Evolutionary conservation across 768 basidiomycete species (phyloP).

Genomic region (Fibroporia radiculosa): DNA sequence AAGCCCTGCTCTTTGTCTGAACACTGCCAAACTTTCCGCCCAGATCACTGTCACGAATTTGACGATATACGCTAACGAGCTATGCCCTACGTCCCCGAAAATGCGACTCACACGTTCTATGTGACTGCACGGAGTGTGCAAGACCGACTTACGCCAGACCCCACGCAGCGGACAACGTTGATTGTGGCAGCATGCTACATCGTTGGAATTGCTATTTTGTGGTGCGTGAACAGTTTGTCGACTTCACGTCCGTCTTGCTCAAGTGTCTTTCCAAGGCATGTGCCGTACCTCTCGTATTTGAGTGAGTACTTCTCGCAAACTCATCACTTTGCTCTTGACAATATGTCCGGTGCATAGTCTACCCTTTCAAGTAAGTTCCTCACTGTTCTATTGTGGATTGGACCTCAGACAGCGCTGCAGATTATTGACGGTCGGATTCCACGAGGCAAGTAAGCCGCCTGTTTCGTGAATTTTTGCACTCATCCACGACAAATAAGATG

Average conservation of each 20-base stretch:
- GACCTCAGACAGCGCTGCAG: constrained; percentile 25
- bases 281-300: constrained; percentile 63
- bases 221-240: constrained; percentile 35
- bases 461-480: too few relatives aligned
- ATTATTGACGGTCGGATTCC: constrained; percentile 81
- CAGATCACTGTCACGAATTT: too few relatives aligned
- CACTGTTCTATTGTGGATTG: not conserved
- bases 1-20: too few relatives aligned
- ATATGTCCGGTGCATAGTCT: constrained; percentile 46
- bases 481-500: too few relatives aligned
- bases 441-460: constrained; percentile 55
- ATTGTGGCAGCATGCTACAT: constrained; percentile 77
- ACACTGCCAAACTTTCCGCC: too few relatives aligned
- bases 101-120: constrained; percentile 17
- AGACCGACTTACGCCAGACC: constrained; percentile 47
- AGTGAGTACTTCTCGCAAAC: constrained; percentile 40
- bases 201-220: constrained; percentile 69
- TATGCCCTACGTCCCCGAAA: constrained; percentile 10
- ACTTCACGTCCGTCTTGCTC: constrained; percentile 1
- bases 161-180: constrained; percentile 66
- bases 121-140: constrained; percentile 20
- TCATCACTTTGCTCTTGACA: not conserved
- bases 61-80: constrained; percentile 9
- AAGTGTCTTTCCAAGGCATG: constrained; percentile 49
- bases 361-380: constrained; percentile 80